These are phyloP conservation scores for Cardamine chenopodiifolia DNA, from an alignment of 345 rosid species.

Conservation along the genomic window DNA sequence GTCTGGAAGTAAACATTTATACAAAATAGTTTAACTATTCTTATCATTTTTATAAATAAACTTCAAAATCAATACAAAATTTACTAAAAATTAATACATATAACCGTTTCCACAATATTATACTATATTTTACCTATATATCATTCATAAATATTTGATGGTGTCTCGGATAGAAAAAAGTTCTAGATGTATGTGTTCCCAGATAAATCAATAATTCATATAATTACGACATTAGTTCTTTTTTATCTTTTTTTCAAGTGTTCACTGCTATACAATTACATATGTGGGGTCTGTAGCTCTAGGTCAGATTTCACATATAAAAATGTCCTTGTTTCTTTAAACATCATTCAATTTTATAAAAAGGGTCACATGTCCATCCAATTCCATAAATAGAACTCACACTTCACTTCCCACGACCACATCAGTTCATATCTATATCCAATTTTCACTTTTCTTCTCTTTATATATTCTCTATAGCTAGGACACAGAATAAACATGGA, in stretches of 20 bases:
- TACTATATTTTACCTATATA: no score
- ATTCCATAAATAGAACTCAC: constrained; percentile 42
- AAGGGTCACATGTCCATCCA: constrained; percentile 39
- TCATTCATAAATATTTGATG: no score
- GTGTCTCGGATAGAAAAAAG: no score
- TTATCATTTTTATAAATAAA: no score
- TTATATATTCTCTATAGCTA: constrained; percentile 16
- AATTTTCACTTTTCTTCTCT: constrained; percentile 19
- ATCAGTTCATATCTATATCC: constrained; percentile 34
- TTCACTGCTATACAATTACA: constrained; percentile 40
- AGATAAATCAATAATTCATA: constrained; percentile 32
- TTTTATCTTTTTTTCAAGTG: constrained; percentile 11
- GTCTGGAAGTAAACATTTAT: no score
- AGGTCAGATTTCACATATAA: constrained; percentile 47
- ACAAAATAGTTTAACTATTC: no score
- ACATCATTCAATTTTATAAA: constrained; percentile 27
- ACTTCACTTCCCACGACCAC: constrained; percentile 42
- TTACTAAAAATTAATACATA: no score
- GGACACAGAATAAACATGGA: constrained; percentile 27
- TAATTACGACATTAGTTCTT: constrained; percentile 2
- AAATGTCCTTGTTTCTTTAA: constrained; percentile 36
- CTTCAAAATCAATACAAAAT: no score
- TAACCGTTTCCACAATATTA: no score
- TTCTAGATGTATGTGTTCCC: no score
- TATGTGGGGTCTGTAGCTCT: constrained; percentile 44